Percentiles rank a stretch among this genome's conserved stretches.
Conservation (phyloP, 441 rosid species). For the Theobroma grandiflorum region DNA sequence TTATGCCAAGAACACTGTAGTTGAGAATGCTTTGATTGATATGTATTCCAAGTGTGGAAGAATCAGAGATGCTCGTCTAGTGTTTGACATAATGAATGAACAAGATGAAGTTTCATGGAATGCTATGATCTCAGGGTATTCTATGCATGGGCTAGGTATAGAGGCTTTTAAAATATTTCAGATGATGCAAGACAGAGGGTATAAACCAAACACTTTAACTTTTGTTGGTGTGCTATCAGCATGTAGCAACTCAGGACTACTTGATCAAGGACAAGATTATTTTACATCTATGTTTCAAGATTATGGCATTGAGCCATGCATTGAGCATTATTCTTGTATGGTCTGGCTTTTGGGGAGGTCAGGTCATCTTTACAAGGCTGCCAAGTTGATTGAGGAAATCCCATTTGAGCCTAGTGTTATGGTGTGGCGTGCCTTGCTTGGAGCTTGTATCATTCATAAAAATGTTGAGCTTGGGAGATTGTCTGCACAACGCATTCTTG, state of each 20-base stretch:
- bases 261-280: constrained; percentile 65
- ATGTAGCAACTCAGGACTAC: constrained; percentile 78
- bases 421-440: constrained; percentile 89
- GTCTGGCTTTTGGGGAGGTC: constrained; percentile 83
- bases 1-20: constrained; percentile 58
- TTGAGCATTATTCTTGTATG: constrained; percentile 89
- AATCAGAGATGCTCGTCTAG: constrained; percentile 60
- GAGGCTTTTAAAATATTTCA: constrained; percentile 59
- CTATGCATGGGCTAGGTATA: constrained; percentile 67
- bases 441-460: constrained; percentile 77
- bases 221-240: constrained; percentile 78
- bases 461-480: constrained; percentile 68
- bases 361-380: constrained; percentile 72
- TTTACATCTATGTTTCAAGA: constrained; percentile 76
- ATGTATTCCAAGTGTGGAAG: constrained; percentile 96
- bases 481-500: constrained; percentile 66
- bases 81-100: constrained; percentile 57
- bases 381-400: constrained; percentile 69
- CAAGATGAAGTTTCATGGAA: constrained; percentile 79
- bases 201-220: constrained; percentile 60
- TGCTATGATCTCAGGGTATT: constrained; percentile 81
- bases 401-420: constrained; percentile 70
- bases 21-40: constrained; percentile 80
- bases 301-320: constrained; percentile 72
- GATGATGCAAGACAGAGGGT: constrained; percentile 56